Conservation (phyloP, 2,329 filamentous ascomycete genomes). For the Ophiostoma montium region DNA sequence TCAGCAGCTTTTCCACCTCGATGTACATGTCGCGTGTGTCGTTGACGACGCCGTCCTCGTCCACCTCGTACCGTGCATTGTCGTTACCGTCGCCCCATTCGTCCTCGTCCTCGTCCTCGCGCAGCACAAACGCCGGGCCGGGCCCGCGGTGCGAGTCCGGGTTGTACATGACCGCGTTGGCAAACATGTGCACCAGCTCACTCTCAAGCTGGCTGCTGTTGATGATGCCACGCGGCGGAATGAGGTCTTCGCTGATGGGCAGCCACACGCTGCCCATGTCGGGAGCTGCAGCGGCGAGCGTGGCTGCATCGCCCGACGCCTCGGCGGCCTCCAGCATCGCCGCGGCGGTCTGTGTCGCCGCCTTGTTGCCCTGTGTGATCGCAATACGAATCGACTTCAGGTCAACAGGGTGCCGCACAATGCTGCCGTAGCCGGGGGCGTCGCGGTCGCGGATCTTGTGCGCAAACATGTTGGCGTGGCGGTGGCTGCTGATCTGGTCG, state of each 20-base stretch:
- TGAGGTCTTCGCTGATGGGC: constrained; percentile 58
- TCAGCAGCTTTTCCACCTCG: constrained; percentile 67
- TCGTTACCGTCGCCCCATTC: constrained; percentile 23
- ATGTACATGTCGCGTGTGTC: constrained; percentile 83
- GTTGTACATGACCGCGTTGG: constrained; percentile 98
- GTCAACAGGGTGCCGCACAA: constrained; percentile 63
- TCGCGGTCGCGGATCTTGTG: constrained; percentile 60
- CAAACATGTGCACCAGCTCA: constrained; percentile 91
- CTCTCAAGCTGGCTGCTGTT: constrained; percentile 88
- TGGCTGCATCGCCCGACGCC: neutral
- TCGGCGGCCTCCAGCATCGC: constrained; percentile 47
- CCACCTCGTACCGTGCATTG: constrained; percentile 46
- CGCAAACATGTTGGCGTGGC: constrained; percentile 67
- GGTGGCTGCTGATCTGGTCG: constrained; percentile 64
- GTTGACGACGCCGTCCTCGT: constrained; percentile 76
- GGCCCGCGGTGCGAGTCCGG: constrained; percentile 62
- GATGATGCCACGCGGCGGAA: constrained; percentile 80
- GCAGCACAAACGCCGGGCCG: constrained; percentile 43
- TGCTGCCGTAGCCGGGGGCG: constrained; percentile 60
- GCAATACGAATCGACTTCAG: constrained; percentile 64
- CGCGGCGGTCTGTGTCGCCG: constrained; percentile 44
- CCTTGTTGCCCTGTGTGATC: constrained; percentile 58
- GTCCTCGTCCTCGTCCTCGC: constrained; percentile 24
- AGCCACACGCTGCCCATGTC: constrained; percentile 45
- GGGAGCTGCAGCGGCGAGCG: neutral